Evolutionary conservation across 768 basidiomycete species (phyloP).

Genomic region (Leccinum subgranulosum): DNA sequence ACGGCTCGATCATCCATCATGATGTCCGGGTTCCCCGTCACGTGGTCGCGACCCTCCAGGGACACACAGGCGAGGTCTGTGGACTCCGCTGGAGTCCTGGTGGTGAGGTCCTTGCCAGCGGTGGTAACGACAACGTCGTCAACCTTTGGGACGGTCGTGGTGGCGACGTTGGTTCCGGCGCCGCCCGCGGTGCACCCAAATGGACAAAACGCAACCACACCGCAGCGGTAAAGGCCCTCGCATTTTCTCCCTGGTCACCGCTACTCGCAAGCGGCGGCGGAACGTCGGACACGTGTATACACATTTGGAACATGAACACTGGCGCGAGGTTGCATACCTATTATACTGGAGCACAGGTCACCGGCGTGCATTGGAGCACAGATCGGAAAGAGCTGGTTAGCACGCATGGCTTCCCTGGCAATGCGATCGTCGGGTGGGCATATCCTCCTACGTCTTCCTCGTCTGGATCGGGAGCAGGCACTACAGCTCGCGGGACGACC

Average conservation of each 20-base stretch:
- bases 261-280: constrained; percentile 93
- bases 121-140: constrained; percentile 97
- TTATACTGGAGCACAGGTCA: constrained; percentile 87
- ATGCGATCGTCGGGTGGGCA: constrained; percentile 74
- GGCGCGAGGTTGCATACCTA: constrained; percentile 88
- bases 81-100: constrained; percentile 87
- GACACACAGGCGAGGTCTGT: constrained; percentile 92
- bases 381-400: constrained; percentile 87
- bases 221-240: constrained; percentile 85
- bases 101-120: constrained; percentile 88
- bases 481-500: constrained; percentile 8
- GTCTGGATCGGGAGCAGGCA: constrained; percentile 22
- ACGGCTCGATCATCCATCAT: constrained; percentile 95
- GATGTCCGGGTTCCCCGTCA: constrained; percentile 88
- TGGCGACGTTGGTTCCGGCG: constrained; percentile 44
- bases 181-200: constrained; percentile 62
- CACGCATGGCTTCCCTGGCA: constrained; percentile 94
- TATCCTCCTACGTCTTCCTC: constrained; percentile 55
- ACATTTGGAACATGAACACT: constrained; percentile 90
- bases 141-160: constrained; percentile 95
- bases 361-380: constrained; percentile 83
- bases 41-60: constrained; percentile 85
- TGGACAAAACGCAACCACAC: constrained; percentile 93
- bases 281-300: constrained; percentile 87
- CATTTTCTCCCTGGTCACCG: constrained; percentile 96